These are phyloP conservation scores for Hyaloscypha bicolor DNA, from an alignment of 495 filamentous ascomycete species.

Conservation along the genomic window DNA sequence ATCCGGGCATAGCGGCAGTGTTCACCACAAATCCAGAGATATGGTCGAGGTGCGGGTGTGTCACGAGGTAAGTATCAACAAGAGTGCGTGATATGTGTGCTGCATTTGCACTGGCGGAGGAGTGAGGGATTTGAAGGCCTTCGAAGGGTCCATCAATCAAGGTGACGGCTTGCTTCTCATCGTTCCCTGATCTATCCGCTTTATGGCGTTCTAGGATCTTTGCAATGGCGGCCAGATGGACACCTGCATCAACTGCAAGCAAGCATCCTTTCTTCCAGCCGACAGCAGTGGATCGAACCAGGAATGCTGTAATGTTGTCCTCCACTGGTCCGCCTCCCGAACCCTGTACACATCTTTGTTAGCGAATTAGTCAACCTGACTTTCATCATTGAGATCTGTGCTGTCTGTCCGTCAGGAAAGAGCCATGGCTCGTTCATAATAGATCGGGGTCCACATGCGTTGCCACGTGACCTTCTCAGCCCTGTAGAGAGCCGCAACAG, in stretches of 20 bases:
- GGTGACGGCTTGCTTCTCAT: slow-evolving; percentile 33
- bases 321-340: slow-evolving; percentile 89
- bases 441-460: neutral
- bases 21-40: slow-evolving; percentile 90
- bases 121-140: slow-evolving; percentile 65
- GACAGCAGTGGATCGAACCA: slow-evolving; percentile 79
- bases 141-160: slow-evolving; percentile 65
- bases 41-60: slow-evolving; percentile 94
- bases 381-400: neutral
- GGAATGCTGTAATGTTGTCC: slow-evolving; percentile 83
- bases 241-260: slow-evolving; percentile 89
- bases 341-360: slow-evolving; percentile 57
- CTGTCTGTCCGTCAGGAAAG: neutral
- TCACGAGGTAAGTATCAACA: slow-evolving; percentile 86
- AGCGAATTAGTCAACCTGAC: neutral
- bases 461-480: slow-evolving; percentile 3
- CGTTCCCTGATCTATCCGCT: slow-evolving; percentile 31
- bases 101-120: slow-evolving; percentile 72
- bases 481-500: neutral
- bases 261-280: slow-evolving; percentile 79
- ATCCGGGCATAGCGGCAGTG: slow-evolving; percentile 77
- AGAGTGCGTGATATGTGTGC: slow-evolving; percentile 73
- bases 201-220: slow-evolving; percentile 64
- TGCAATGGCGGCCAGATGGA: slow-evolving; percentile 82
- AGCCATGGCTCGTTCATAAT: no score